Evolutionary conservation across 1,284 basidiomycete species (phyloP), one percentile per base, ranked within the genome.

Genomic region (Papiliotrema flavescens): DNA sequence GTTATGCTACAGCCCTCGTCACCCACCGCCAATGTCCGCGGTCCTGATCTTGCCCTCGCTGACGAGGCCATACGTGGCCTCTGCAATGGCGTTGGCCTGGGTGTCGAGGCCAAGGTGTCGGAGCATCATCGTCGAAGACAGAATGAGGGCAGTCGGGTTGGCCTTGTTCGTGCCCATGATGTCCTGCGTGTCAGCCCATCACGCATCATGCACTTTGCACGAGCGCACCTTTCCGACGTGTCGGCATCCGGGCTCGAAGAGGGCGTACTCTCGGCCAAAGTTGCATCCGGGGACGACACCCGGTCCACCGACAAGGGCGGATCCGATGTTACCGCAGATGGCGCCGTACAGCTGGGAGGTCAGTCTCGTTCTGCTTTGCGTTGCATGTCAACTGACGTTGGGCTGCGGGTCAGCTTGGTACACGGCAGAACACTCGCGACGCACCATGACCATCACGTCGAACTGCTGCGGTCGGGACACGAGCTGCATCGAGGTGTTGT

Each of bases 401-500:
- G 62, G 59, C 53, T 60, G 32, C 23, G 34, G 15, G 42, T 54
- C 49, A 55, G 51, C 43, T 46, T 17, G n/a, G 42, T 45, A 26
- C 22, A 24, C 23, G 22, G 9, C 32, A 36, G 20, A 15, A 20
- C 28, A 19, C 2, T 15, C 23, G 19, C 14, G 23, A 62, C 68
- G 58, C 50, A 67, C 92, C 92, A 96, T 96, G 73, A 97, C 94
- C 93, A 98, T 96, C 59, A 98, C 95, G 74, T 98, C 95, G 71
- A 98, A 98, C 78, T 98, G 96, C 68, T 84, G 82, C 28, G 95
- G 95, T 68, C 87, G 89, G 44, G 91, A 89, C 60, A 98, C 95
- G 63, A 98, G 87, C 79, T 98, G 95, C 95, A 98, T 98, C 50
- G 94, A 95, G 54, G 94, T 95, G 82, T 98, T 98, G 79, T 98